A percentile compares a stretch with the other conserved stretches of the same genome.
Evolutionary conservation across 768 basidiomycete genomes (phyloP).

Genomic region (Rickenella mellea): DNA sequence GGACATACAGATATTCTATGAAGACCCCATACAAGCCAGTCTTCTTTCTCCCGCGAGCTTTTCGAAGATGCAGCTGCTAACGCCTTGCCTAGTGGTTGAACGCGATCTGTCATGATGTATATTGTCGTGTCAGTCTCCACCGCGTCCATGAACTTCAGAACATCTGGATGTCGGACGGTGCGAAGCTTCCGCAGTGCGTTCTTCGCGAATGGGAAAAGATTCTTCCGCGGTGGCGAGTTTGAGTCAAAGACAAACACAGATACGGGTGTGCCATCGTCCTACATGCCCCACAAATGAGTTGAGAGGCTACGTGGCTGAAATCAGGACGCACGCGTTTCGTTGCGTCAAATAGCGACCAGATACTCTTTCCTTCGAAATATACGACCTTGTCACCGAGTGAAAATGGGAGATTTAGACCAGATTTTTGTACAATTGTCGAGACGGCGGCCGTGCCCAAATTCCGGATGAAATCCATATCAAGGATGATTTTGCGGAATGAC

Average conservation of each 20-base stretch:
- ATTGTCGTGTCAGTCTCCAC: slow-evolving; percentile 82
- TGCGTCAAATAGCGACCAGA: slow-evolving; percentile 84
- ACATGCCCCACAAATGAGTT: slow-evolving; percentile 9
- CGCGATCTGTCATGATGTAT: slow-evolving; percentile 92
- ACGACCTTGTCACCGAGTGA: slow-evolving; percentile 66
- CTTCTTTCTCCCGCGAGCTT: slow-evolving; percentile 57
- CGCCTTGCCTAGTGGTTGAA: slow-evolving; percentile 59
- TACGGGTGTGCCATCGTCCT: slow-evolving; percentile 84
- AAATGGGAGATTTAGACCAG: slow-evolving; percentile 85
- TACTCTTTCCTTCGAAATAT: slow-evolving; percentile 52
- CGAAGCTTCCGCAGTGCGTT: slow-evolving; percentile 88
- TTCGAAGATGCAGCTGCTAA: slow-evolving; percentile 57
- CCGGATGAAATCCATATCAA: slow-evolving; percentile 70
- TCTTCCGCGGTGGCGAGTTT: slow-evolving; percentile 46
- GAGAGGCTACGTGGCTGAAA: slow-evolving; percentile 9
- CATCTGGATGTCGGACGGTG: slow-evolving; percentile 89
- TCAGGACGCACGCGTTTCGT: slow-evolving; percentile 62
- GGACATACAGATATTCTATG: slow-evolving; percentile 75
- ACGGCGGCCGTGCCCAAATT: slow-evolving; percentile 80
- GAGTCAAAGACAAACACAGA: slow-evolving; percentile 92
- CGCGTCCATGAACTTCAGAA: slow-evolving; percentile 91
- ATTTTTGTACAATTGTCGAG: slow-evolving; percentile 86
- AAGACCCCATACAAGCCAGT: slow-evolving; percentile 91
- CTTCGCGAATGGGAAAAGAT: slow-evolving; percentile 65
- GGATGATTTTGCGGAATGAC: neutral